These are phyloP conservation scores for Xylariaceae sp. DNA, from an alignment of 2,329 filamentous ascomycete genomes.

Conservation along the genomic window DNA sequence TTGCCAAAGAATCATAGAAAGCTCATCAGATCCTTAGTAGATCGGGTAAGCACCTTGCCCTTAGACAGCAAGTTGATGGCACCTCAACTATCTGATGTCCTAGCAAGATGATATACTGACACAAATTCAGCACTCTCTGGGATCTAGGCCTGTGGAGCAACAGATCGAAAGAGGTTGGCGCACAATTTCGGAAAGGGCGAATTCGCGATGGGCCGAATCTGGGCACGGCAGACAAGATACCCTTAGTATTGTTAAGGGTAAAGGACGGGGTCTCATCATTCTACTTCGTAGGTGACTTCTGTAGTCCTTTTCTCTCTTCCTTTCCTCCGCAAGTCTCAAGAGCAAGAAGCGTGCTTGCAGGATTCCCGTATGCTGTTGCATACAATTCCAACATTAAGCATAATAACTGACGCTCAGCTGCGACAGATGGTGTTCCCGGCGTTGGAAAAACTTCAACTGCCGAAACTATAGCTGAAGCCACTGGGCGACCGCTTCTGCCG, in stretches of 20 bases:
- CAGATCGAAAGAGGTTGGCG: conserved; percentile 10
- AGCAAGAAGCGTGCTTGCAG: too few species aligned
- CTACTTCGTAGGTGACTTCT: too few species aligned
- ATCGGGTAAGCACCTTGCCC: conserved; percentile 9
- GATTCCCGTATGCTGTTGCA: too few species aligned
- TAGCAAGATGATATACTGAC: not conserved
- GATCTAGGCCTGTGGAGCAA: conserved; percentile 16
- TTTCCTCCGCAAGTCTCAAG: too few species aligned
- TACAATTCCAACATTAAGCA: too few species aligned
- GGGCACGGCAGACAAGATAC: not conserved
- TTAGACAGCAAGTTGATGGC: not conserved
- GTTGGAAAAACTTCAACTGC: conserved; percentile 48
- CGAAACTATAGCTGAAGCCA: conserved; percentile 46
- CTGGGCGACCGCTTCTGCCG: conserved; percentile 46
- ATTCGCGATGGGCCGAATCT: not conserved
- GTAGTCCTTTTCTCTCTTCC: too few species aligned
- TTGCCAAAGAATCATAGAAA: conserved; percentile 14
- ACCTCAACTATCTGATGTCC: not conserved
- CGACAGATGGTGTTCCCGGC: conserved; percentile 44
- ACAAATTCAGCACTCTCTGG: conserved; percentile 6
- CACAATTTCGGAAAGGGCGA: not conserved
- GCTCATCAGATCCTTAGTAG: conserved; percentile 18
- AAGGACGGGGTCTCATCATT: conserved; percentile 44
- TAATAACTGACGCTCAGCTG: too few species aligned
- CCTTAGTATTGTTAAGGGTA: conserved; percentile 30